Conservation (phyloP, 1,139 yeast species). For the Suhomyces ambrosiae region DNA sequence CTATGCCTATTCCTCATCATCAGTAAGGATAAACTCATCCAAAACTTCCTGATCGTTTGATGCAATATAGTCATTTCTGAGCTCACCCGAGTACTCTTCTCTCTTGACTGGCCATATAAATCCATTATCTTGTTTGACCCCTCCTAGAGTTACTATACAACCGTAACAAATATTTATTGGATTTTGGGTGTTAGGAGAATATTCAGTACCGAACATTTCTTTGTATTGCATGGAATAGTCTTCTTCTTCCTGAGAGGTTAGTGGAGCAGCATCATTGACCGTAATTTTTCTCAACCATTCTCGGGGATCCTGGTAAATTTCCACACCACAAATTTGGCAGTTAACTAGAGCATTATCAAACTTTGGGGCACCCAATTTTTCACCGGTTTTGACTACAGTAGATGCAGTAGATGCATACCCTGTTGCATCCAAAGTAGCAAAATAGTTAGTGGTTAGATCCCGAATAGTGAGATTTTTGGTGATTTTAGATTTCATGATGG, state of each 20-base stretch:
- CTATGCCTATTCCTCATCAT: conserved; percentile 35
- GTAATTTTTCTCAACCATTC: conserved; percentile 77
- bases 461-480: conserved; percentile 77
- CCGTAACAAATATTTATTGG: conserved; percentile 67
- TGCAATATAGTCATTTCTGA: conserved; percentile 10
- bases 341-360: conserved; percentile 16
- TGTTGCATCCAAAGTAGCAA: conserved; percentile 64
- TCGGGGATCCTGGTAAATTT: conserved; percentile 58
- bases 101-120: conserved; percentile 57
- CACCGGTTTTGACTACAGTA: conserved; percentile 89
- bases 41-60: conserved; percentile 22
- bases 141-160: conserved; percentile 64
- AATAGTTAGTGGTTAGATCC: conserved; percentile 76
- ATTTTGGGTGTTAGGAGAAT: conserved; percentile 5
- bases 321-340: conserved; percentile 58
- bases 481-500: conserved; percentile 32
- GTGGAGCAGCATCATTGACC: conserved; percentile 57
- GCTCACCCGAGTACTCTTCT: conserved; percentile 23
- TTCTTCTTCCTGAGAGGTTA: conserved; percentile 51
- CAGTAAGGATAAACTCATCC: conserved; percentile 53
- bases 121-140: conserved; percentile 34
- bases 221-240: conserved; percentile 33
- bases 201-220: conserved; percentile 2
- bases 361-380: conserved; percentile 67
- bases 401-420: conserved; percentile 92